Percentiles rank a stretch among this genome's conserved stretches.
Conservation (phyloP, 176 grass and related monocot species). For the Phyllostachys edulis region DNA sequence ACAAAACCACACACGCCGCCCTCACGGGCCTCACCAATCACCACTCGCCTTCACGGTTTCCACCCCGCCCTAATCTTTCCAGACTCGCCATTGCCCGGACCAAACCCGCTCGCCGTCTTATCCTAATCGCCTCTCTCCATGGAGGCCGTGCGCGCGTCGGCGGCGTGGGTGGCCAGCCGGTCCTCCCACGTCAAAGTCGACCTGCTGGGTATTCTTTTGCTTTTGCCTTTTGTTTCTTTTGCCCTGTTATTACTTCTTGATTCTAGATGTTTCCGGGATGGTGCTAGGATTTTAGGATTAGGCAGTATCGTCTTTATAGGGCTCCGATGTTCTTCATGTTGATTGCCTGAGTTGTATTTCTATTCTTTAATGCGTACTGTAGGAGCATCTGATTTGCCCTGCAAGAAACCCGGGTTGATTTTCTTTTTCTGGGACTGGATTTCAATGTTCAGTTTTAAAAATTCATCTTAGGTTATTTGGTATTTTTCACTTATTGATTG, state of each 20-base stretch:
- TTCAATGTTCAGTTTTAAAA: background rate
- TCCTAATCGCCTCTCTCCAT: slow-evolving; percentile 36
- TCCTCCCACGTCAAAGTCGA: slow-evolving; percentile 85
- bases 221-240: background rate
- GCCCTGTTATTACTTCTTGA: background rate
- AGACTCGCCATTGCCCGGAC: slow-evolving; percentile 4
- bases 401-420: background rate
- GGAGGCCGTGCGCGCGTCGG: slow-evolving; percentile 77
- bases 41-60: background rate
- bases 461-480: background rate
- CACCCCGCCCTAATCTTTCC: background rate
- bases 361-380: background rate
- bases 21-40: background rate
- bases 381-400: background rate
- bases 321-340: background rate
- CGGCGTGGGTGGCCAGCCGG: slow-evolving; percentile 81
- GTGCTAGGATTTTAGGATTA: slow-evolving; percentile 42
- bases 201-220: slow-evolving; percentile 38
- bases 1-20: slow-evolving; percentile 26
- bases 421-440: background rate
- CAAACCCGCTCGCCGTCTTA: slow-evolving; percentile 10
- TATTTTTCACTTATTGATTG: background rate
- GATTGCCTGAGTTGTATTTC: background rate
- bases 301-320: background rate
- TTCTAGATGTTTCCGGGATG: background rate